Percentiles rank a stretch among this genome's conserved stretches.
Conservation (phyloP, 148 eudicot species). For the Nepenthes mirabilis region DNA sequence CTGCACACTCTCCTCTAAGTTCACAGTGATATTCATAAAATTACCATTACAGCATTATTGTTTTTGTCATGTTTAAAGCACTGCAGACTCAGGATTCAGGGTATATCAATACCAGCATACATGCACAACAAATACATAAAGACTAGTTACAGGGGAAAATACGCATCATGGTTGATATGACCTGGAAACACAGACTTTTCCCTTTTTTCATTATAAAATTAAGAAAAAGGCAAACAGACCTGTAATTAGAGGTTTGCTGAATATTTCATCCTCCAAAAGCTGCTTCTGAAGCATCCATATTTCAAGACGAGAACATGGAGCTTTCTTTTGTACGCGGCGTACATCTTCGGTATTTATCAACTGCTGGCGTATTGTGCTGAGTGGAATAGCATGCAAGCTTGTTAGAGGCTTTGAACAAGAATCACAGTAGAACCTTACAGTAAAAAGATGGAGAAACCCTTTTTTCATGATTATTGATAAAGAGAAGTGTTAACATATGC, state of each 20-base stretch:
- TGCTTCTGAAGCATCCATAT: constrained; percentile 72
- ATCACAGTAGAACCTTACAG: not conserved
- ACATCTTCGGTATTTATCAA: constrained; percentile 69
- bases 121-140: too few relatives aligned
- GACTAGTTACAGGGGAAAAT: not conserved
- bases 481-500: too few relatives aligned
- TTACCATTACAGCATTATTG: too few relatives aligned
- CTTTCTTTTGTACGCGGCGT: constrained; percentile 87
- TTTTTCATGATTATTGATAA: too few relatives aligned
- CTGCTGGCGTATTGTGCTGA: constrained; percentile 80
- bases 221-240: constrained; percentile 26
- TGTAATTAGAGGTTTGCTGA: constrained; percentile 54
- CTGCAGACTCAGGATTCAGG: too few relatives aligned
- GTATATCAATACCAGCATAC: too few relatives aligned
- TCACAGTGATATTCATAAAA: too few relatives aligned
- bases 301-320: constrained; percentile 85
- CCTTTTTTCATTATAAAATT: not conserved
- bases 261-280: constrained; percentile 59
- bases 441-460: not conserved
- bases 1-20: too few relatives aligned
- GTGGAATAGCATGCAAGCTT: not conserved
- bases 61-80: too few relatives aligned
- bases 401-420: not conserved
- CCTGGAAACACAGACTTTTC: not conserved
- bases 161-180: not conserved